Conservation (phyloP, 2,329 filamentous ascomycete species). For the Mycosphaerelloides madeirae region DNA sequence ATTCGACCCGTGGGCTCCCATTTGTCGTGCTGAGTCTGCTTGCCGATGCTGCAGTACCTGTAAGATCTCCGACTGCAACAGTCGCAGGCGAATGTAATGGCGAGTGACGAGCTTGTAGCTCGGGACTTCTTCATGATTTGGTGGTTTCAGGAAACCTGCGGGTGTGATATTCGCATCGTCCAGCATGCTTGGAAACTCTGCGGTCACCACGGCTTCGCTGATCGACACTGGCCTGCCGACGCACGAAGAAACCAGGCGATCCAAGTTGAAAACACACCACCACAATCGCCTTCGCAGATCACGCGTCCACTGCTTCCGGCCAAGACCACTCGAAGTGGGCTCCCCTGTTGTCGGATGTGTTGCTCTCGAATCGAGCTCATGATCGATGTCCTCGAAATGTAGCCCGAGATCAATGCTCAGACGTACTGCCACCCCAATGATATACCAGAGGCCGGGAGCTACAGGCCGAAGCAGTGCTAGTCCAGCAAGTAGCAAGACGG, state of each 20-base stretch:
- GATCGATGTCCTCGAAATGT: slow-evolving; percentile 79
- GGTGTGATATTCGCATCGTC: slow-evolving; percentile 86
- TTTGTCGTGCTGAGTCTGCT: slow-evolving; percentile 68
- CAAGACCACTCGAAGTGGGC: slow-evolving; percentile 35
- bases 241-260: slow-evolving; percentile 89
- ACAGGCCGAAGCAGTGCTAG: slow-evolving; percentile 89
- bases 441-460: slow-evolving; percentile 93
- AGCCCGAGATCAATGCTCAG: slow-evolving; percentile 86
- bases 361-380: slow-evolving; percentile 43
- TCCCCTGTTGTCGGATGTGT: slow-evolving; percentile 12
- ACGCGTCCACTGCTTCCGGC: slow-evolving; percentile 74
- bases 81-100: slow-evolving; percentile 83
- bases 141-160: slow-evolving; percentile 63
- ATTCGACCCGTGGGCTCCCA: slow-evolving; percentile 60
- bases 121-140: slow-evolving; percentile 48
- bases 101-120: slow-evolving; percentile 89
- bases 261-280: slow-evolving; percentile 92
- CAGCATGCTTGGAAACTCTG: slow-evolving; percentile 82
- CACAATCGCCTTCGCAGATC: slow-evolving; percentile 83
- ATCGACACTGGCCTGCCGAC: slow-evolving; percentile 91
- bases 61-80: slow-evolving; percentile 90
- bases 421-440: slow-evolving; percentile 86
- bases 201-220: slow-evolving; percentile 93
- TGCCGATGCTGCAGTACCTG: slow-evolving; percentile 92
- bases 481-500: slow-evolving; percentile 83